Conservation (phyloP, 2,329 filamentous ascomycete genomes). For the Sporothrix protearum region DNA sequence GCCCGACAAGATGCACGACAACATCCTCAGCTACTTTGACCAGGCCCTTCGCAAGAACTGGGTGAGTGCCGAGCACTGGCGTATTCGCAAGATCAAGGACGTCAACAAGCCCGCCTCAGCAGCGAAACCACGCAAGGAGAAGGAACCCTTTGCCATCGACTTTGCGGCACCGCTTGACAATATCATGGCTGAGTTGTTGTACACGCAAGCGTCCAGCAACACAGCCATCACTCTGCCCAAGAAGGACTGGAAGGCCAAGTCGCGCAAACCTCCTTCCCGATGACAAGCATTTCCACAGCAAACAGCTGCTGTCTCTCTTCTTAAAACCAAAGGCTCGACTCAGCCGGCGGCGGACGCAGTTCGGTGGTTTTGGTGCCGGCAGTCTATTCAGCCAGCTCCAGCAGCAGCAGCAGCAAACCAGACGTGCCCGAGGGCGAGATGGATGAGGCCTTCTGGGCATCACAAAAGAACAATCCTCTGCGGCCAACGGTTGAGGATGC, state of each 20-base stretch:
- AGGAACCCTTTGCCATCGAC: slow-evolving; percentile 93
- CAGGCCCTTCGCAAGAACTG: slow-evolving; percentile 95
- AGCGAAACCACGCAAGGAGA: slow-evolving; percentile 76
- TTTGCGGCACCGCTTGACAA: slow-evolving; percentile 73
- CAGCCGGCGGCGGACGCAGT: slow-evolving; percentile 57
- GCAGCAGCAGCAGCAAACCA: slow-evolving; percentile 28
- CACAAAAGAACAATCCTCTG: slow-evolving; percentile 57
- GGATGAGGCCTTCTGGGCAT: slow-evolving; percentile 95
- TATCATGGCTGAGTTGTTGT: slow-evolving; percentile 69
- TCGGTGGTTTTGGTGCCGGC: slow-evolving; percentile 40
- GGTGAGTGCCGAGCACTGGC: slow-evolving; percentile 98
- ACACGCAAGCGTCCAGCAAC: slow-evolving; percentile 76
- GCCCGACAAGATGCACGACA: slow-evolving; percentile 73
- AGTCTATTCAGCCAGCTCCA: slow-evolving; percentile 37
- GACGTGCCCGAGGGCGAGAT: slow-evolving; percentile 69
- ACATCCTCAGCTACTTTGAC: slow-evolving; percentile 96
- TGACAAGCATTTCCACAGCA: slow-evolving; percentile 97
- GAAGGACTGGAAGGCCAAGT: slow-evolving; percentile 93
- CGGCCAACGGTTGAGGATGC: slow-evolving; percentile 25
- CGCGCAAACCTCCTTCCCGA: slow-evolving; percentile 91
- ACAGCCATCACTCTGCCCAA: slow-evolving; percentile 81
- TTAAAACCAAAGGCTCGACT: slow-evolving; percentile 89
- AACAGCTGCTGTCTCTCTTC: slow-evolving; percentile 83
- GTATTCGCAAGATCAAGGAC: slow-evolving; percentile 88
- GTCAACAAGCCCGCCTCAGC: slow-evolving; percentile 33